Conservation (phyloP, 805 yeast species). For the Candida vaughaniae region DNA sequence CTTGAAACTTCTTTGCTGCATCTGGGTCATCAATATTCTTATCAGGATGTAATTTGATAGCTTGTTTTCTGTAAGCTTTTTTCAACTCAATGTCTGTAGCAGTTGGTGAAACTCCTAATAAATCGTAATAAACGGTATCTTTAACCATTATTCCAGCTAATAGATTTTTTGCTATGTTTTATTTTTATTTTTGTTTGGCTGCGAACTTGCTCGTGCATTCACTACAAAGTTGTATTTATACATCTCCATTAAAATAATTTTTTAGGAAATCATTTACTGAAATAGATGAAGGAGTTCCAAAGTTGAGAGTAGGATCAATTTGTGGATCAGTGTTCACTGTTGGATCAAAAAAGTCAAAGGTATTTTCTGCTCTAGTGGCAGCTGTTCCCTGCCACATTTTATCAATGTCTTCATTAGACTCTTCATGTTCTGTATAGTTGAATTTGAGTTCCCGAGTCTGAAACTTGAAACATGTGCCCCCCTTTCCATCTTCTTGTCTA, state of each 20-base stretch:
- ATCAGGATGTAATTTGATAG: conserved; percentile 91
- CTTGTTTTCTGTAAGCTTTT: conserved; percentile 89
- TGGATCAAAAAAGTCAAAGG: no score
- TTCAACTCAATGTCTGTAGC: conserved; percentile 85
- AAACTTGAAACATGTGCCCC: conserved; percentile 1
- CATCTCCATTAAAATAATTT: no score
- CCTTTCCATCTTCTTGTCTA: conserved; percentile 3
- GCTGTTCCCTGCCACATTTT: conserved; percentile 2
- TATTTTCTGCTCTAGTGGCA: neutral
- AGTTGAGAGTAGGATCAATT: no score
- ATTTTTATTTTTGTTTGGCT: neutral
- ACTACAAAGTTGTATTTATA: no score
- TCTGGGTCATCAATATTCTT: conserved; percentile 92
- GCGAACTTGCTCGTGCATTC: no score
- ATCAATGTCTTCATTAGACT: neutral
- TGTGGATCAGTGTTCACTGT: no score
- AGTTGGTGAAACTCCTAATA: conserved; percentile 61
- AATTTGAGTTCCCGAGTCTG: neutral
- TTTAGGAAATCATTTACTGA: no score
- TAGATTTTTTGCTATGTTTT: neutral
- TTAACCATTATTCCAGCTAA: conserved; percentile 79
- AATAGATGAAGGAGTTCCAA: no score
- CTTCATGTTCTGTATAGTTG: neutral
- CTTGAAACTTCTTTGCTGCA: conserved; percentile 87
- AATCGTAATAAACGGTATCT: conserved; percentile 85